Percentiles rank a stretch among this genome's conserved stretches.
Evolutionary conservation across 768 basidiomycete genomes (phyloP).

Genomic region (Hypholoma sublateritium): DNA sequence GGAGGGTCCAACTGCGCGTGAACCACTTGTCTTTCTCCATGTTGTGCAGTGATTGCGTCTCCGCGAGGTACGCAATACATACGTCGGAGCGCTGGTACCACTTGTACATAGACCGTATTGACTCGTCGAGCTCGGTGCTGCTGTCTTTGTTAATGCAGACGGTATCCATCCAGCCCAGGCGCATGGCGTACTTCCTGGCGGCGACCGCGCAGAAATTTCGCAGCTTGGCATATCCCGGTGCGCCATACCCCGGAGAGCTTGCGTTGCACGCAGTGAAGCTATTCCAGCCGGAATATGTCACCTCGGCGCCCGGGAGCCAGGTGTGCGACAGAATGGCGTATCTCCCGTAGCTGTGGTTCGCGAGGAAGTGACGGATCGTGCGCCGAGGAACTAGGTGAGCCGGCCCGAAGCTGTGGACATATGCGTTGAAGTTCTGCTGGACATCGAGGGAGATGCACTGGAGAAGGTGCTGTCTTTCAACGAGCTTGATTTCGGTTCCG

Average conservation of each 20-base stretch:
- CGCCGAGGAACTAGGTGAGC: no score
- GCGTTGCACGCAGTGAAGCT: no score
- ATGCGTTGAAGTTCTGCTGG: no score
- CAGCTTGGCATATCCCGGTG: no score
- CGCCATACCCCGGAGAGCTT: not conserved
- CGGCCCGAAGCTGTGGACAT: no score
- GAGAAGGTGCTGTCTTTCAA: no score
- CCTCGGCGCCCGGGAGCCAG: not conserved
- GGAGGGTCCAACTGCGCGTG: not conserved
- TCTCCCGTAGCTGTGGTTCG: not conserved
- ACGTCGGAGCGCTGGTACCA: not conserved
- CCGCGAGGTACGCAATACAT: not conserved
- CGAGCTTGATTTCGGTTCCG: no score
- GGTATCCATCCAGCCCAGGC: not conserved
- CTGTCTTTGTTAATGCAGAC: conserved; percentile 1
- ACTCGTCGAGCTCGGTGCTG: not conserved
- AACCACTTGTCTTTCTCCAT: not conserved
- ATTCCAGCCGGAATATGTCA: not conserved
- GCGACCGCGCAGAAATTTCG: not conserved
- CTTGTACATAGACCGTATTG: not conserved
- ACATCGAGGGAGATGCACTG: no score
- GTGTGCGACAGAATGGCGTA: not conserved
- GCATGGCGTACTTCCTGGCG: not conserved
- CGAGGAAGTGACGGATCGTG: no score
- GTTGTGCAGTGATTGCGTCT: not conserved